Evolutionary conservation across 441 rosid genomes (phyloP), one percentile per base, ranked within the genome.

Genomic region (Gossypium trilobum): DNA sequence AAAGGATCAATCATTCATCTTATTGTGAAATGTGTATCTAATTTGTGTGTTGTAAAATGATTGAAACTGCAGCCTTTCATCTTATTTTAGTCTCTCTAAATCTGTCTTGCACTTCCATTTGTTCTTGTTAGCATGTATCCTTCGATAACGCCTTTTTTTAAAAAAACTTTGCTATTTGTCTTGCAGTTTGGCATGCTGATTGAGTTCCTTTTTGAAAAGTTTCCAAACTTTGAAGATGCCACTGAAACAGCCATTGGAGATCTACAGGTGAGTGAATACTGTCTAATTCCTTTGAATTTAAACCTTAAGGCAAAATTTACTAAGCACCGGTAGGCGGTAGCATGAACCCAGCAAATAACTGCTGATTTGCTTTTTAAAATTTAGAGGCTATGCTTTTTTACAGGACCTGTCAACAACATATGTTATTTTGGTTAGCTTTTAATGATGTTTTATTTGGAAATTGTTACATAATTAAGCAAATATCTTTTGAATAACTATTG

Each of bases 101-200:
- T 46, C 51, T 23, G 13, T 23, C 22, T 39, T 57, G 54, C 46
- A 42, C 14, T 17, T 16, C 48, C 17, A 1, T 33, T 46, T 54
- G 50, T 19, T 52, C 70, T 19, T 17, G 20, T 68, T 6, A 23
- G 56, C 29, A 42, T 25, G 68, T 46, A 1, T 4, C 58, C 29
- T n/a, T 59, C 13, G 5, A 7, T 67, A 67, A 48, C 14, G 1
- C 16, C 6, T 66, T 46, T 23, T 66, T 65, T 52, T 6, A 17
- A 7, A 27, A 63, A 63, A n/a, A 6, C 11, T 77, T 56, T 51
- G 2, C 9, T 69, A 20, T 70, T 54, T 74, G 16, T 51, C 70
- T 76, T 84, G 84, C 90, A 94, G 99, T 95, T 95, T 74, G 99
- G 97, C 39, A 94, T 94, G 97, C 75, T 92, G 80, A 92, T 95